Percentiles rank a stretch among this genome's conserved stretches.
These are phyloP conservation scores for Wickerhamiella brachini DNA, from an alignment of 805 yeast genomes.

Conservation along the genomic window DNA sequence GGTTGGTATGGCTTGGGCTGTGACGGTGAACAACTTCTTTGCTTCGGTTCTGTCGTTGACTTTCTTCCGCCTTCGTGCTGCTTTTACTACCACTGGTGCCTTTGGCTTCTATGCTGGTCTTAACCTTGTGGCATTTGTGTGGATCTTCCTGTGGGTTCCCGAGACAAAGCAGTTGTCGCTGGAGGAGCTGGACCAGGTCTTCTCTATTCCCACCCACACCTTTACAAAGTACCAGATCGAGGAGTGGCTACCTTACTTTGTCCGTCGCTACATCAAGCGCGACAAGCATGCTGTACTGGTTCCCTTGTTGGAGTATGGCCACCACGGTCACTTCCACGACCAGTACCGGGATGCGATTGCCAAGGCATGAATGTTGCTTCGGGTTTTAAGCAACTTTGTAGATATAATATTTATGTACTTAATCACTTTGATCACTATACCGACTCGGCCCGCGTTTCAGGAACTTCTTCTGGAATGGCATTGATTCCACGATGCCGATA, in stretches of 20 bases:
- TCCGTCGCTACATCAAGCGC: not conserved
- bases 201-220: slow-evolving; percentile 37
- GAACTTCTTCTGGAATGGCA: no score
- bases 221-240: slow-evolving; percentile 38
- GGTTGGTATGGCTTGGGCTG: slow-evolving; percentile 17
- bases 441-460: no score
- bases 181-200: slow-evolving; percentile 64
- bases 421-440: no score
- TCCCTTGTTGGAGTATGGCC: not conserved
- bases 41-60: slow-evolving; percentile 52
- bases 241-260: slow-evolving; percentile 2
- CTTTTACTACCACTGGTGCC: slow-evolving; percentile 69
- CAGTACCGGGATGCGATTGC: not conserved
- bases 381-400: not conserved
- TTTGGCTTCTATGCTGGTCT: slow-evolving; percentile 85
- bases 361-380: not conserved
- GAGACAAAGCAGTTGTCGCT: slow-evolving; percentile 58
- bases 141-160: slow-evolving; percentile 38
- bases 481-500: no score
- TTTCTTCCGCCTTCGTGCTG: slow-evolving; percentile 57
- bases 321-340: not conserved
- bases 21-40: slow-evolving; percentile 38
- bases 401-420: not conserved
- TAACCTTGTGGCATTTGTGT: slow-evolving; percentile 61
- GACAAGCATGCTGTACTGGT: not conserved